Evolutionary conservation across 169 alveolate species (phyloP).

Genomic region (Cytauxzoon felis): DNA sequence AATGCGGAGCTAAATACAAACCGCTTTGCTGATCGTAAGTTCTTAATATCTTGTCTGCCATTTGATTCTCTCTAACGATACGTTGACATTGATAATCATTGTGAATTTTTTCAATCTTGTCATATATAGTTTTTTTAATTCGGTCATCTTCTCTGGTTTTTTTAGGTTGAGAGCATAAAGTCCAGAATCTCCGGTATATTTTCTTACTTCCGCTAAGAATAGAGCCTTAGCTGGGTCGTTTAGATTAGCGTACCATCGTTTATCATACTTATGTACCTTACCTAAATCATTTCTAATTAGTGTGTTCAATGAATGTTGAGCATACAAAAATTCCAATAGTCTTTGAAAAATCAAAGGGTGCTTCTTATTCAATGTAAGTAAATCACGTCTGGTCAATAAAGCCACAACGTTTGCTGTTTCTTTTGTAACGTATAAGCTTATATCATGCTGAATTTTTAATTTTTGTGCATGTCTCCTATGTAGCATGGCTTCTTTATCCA

Average conservation of each 20-base stretch:
- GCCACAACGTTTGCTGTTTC: slow-evolving; percentile 58
- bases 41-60: slow-evolving; percentile 43
- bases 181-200: slow-evolving; percentile 31
- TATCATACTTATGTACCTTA: slow-evolving; percentile 26
- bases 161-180: slow-evolving; percentile 38
- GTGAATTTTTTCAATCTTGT: slow-evolving; percentile 31
- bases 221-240: slow-evolving; percentile 20
- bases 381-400: slow-evolving; percentile 19
- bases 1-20: slow-evolving; percentile 54
- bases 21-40: slow-evolving; percentile 44
- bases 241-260: slow-evolving; percentile 43
- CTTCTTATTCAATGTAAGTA: slow-evolving; percentile 20
- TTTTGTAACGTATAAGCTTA: slow-evolving; percentile 26
- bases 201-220: slow-evolving; percentile 41
- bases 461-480: slow-evolving; percentile 23
- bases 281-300: slow-evolving; percentile 21
- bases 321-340: slow-evolving; percentile 36
- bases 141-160: slow-evolving; percentile 36
- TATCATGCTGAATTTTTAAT: slow-evolving; percentile 54
- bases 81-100: slow-evolving; percentile 58
- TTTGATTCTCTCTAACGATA: slow-evolving; percentile 48
- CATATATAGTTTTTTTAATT: slow-evolving; percentile 25
- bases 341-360: slow-evolving; percentile 61
- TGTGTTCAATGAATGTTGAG: slow-evolving; percentile 30
- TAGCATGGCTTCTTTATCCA: slow-evolving; percentile 57